phyloP scores from a whole-genome alignment of 148 eudicot genomes.

The Spergularia marina region DNA sequence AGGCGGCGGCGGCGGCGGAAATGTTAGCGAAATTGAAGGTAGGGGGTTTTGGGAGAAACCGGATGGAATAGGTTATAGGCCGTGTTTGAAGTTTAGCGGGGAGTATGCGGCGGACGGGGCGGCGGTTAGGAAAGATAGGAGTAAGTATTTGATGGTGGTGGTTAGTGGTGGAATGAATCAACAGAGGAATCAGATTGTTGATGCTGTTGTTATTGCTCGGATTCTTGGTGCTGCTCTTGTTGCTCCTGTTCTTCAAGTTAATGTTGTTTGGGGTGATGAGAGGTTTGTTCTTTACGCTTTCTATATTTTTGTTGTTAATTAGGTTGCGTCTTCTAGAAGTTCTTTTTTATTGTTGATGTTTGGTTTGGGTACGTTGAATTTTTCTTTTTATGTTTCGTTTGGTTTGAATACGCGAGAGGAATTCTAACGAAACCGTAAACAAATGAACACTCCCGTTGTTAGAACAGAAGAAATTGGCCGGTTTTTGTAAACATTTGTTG shows the following conservation, averaged over 20 bases:
- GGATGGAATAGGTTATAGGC: conserved; percentile 69
- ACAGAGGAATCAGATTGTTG: conserved; percentile 97
- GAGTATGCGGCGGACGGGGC: conserved; percentile 39
- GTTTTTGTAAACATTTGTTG: no score
- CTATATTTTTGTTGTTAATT: not conserved
- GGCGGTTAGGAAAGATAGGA: conserved; percentile 44
- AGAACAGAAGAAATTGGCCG: no score
- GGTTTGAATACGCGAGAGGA: no score
- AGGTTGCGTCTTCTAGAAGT: no score
- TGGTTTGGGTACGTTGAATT: not conserved
- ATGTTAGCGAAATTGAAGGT: no score
- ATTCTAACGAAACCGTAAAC: no score
- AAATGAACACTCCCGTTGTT: no score
- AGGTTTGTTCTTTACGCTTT: conserved; percentile 42
- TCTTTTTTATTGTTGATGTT: no score
- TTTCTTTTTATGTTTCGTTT: not conserved
- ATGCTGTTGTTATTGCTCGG: conserved; percentile 93
- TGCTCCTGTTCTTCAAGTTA: conserved; percentile 87
- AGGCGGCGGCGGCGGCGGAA: not conserved
- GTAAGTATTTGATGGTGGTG: conserved; percentile 73
- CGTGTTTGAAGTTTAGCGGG: conserved; percentile 61
- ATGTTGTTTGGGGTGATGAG: conserved; percentile 93
- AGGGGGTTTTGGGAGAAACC: conserved; percentile 70
- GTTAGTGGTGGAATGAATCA: conserved; percentile 95
- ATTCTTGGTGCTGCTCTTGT: conserved; percentile 91